These are phyloP conservation scores for Saccharomycopsis schoenii DNA, from an alignment of 805 yeast genomes.

Conservation along the genomic window DNA sequence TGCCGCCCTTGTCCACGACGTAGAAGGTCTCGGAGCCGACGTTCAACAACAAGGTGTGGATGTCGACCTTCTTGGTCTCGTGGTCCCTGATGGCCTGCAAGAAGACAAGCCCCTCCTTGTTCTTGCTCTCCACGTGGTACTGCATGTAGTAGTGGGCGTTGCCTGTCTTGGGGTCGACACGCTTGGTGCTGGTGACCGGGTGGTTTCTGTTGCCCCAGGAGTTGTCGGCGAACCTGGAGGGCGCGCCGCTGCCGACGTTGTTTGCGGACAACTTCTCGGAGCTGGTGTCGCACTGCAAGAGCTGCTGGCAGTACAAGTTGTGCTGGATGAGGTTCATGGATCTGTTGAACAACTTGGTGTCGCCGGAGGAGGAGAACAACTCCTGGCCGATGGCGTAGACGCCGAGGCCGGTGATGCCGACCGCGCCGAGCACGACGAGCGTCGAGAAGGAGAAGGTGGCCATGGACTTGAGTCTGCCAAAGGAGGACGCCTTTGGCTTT, in stretches of 20 bases:
- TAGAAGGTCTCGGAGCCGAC: slow-evolving; percentile 16
- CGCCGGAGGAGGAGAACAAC: slow-evolving; percentile 81
- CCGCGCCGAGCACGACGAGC: slow-evolving; percentile 54
- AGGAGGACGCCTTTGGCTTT: background rate
- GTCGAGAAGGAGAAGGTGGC: slow-evolving; percentile 7
- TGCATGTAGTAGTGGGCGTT: slow-evolving; percentile 75
- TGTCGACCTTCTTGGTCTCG: slow-evolving; percentile 1
- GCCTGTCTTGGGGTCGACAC: slow-evolving; percentile 57
- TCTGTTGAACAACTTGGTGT: slow-evolving; percentile 80
- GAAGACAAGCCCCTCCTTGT: slow-evolving; percentile 58
- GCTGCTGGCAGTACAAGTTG: slow-evolving; percentile 47
- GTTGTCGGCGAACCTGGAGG: slow-evolving; percentile 21
- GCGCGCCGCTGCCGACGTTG: slow-evolving; percentile 43
- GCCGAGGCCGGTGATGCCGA: slow-evolving; percentile 57
- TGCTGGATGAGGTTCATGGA: slow-evolving; percentile 71
- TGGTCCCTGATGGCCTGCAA: slow-evolving; percentile 62
- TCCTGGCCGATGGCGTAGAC: slow-evolving; percentile 72
- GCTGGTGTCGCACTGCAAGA: slow-evolving; percentile 40
- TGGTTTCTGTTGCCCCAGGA: slow-evolving; percentile 85
- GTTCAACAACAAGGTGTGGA: slow-evolving; percentile 8
- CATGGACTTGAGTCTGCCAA: background rate
- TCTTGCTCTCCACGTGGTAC: slow-evolving; percentile 72
- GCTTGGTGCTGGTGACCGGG: slow-evolving; percentile 62
- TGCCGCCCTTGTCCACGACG: slow-evolving; percentile 4
- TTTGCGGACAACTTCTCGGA: slow-evolving; percentile 63